These are phyloP conservation scores for Emmonsiellopsis sp. DNA, from an alignment of 2,329 filamentous ascomycete genomes.

Conservation along the genomic window DNA sequence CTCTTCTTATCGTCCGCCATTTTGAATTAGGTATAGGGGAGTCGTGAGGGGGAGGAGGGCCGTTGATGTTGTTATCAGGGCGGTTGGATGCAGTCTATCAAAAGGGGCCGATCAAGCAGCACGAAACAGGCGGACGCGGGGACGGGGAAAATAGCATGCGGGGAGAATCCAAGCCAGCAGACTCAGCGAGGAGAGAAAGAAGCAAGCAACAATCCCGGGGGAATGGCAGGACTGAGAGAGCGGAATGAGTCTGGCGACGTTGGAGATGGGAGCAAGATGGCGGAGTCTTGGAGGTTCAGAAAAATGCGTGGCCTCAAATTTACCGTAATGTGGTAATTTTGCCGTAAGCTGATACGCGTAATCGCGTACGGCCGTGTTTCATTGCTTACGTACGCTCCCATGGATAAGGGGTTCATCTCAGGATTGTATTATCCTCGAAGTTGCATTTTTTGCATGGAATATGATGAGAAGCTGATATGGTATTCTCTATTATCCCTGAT, in stretches of 20 bases:
- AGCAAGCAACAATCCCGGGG: neutral
- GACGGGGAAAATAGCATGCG: neutral
- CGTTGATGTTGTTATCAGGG: neutral
- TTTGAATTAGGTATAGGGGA: constrained; percentile 18
- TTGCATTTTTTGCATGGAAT: no score
- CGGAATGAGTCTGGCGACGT: neutral
- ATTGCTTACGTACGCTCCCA: no score
- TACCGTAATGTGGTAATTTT: neutral
- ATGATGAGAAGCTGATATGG: no score
- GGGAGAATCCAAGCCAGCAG: neutral
- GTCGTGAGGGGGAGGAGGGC: neutral
- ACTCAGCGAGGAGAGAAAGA: neutral
- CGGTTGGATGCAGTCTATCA: neutral
- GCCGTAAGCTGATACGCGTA: no score
- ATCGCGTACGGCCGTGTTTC: no score
- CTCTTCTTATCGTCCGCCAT: constrained; percentile 91
- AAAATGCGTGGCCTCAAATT: neutral
- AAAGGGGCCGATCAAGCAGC: neutral
- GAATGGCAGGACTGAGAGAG: neutral
- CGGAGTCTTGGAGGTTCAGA: neutral
- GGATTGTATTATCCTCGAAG: no score
- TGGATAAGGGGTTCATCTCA: no score
- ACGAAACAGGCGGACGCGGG: neutral
- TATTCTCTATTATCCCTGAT: no score
- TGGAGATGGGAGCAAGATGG: neutral